These are phyloP conservation scores for Millerozyma miso DNA, from an alignment of 805 yeast genomes.

Conservation along the genomic window DNA sequence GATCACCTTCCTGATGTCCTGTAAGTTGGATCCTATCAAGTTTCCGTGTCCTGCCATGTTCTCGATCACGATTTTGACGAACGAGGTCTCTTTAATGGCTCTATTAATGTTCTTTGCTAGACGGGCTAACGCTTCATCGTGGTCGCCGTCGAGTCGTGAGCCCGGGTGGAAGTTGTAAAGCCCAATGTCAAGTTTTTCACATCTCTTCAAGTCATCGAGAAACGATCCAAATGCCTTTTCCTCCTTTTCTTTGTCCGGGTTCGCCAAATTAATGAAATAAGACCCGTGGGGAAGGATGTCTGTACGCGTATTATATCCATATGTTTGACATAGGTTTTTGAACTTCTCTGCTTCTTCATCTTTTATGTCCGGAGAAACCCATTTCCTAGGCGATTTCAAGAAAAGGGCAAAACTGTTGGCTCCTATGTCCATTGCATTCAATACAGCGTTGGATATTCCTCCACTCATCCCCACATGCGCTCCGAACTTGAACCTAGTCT, in stretches of 20 bases:
- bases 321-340: constrained; percentile 54
- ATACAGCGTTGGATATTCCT: constrained; percentile 69
- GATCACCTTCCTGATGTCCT: constrained; percentile 74
- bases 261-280: constrained; percentile 87
- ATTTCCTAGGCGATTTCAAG: constrained; percentile 82
- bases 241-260: constrained; percentile 79
- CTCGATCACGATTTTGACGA: constrained; percentile 86
- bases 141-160: constrained; percentile 70
- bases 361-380: constrained; percentile 80
- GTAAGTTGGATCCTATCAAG: constrained; percentile 74
- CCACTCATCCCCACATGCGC: constrained; percentile 87
- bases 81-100: constrained; percentile 68
- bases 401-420: constrained; percentile 89
- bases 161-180: constrained; percentile 93
- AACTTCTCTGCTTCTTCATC: constrained; percentile 67
- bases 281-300: constrained; percentile 94
- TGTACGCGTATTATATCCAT: constrained; percentile 66
- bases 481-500: constrained; percentile 54
- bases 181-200: constrained; percentile 82
- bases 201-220: constrained; percentile 79
- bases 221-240: constrained; percentile 72
- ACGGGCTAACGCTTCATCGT: constrained; percentile 55
- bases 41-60: constrained; percentile 98
- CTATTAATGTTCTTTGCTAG: constrained; percentile 77
- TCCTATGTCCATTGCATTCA: constrained; percentile 45